phyloP scores from a whole-genome alignment of 176 grass and related monocot genomes.

The maize (Zea mays) region DNA sequence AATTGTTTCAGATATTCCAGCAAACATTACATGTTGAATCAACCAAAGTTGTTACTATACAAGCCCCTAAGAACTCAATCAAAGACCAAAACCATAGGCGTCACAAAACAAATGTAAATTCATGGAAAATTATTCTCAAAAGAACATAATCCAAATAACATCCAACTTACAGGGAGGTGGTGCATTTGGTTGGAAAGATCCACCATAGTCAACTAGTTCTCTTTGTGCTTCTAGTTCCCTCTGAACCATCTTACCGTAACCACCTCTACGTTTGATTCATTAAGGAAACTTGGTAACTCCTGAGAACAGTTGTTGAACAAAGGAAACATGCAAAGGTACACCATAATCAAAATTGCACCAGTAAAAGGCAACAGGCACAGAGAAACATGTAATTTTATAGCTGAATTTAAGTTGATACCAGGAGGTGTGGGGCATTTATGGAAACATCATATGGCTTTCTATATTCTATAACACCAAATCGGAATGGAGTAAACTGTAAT shows the following conservation, averaged over 20 bases:
- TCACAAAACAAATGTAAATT: neutral
- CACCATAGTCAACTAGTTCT: slow-evolving; percentile 90
- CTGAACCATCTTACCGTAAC: slow-evolving; percentile 97
- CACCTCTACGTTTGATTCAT: slow-evolving; percentile 68
- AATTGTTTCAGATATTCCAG: neutral
- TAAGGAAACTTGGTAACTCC: slow-evolving; percentile 37
- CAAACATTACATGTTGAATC: neutral
- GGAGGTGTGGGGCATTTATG: neutral
- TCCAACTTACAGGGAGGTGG: slow-evolving; percentile 53
- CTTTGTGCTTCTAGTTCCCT: slow-evolving; percentile 91
- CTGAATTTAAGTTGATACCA: neutral
- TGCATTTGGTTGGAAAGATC: slow-evolving; percentile 51
- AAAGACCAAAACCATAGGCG: neutral
- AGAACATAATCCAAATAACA: neutral
- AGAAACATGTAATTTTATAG: neutral
- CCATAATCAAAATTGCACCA: slow-evolving; percentile 3
- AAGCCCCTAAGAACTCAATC: neutral
- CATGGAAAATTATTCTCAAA: neutral
- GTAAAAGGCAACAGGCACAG: slow-evolving; percentile 9
- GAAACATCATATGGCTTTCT: slow-evolving; percentile 6
- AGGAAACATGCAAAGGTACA: slow-evolving; percentile 3
- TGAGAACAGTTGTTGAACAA: slow-evolving; percentile 14
- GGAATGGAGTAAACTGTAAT: neutral
- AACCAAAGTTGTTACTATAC: neutral
- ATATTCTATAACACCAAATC: slow-evolving; percentile 30